Evolutionary conservation across 2,329 filamentous ascomycete genomes (phyloP).

Genomic region (Aspergillus awamori): DNA sequence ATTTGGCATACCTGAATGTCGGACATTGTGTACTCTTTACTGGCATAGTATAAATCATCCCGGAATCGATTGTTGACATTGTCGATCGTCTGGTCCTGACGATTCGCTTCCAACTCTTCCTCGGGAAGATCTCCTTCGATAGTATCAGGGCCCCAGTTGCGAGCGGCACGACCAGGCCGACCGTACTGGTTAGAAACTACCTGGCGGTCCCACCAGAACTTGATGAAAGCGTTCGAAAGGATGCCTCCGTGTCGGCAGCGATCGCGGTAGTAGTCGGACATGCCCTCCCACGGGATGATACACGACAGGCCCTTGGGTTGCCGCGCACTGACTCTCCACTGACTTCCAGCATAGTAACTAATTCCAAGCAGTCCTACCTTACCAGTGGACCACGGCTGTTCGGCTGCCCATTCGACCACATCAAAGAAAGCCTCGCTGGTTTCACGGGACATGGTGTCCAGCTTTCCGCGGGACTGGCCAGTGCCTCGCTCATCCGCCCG

Average conservation of each 20-base stretch:
- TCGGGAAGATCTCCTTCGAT: slow-evolving; percentile 44
- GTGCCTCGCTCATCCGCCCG: slow-evolving; percentile 57
- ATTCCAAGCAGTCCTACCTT: slow-evolving; percentile 57
- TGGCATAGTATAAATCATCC: slow-evolving; percentile 66
- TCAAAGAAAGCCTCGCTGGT: slow-evolving; percentile 57
- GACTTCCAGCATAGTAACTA: slow-evolving; percentile 57
- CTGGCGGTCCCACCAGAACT: slow-evolving; percentile 69
- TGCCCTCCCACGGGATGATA: slow-evolving; percentile 60
- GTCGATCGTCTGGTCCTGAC: slow-evolving; percentile 48
- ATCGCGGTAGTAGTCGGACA: slow-evolving; percentile 61
- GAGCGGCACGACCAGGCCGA: slow-evolving; percentile 50
- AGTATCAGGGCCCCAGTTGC: slow-evolving; percentile 56
- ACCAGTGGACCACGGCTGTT: slow-evolving; percentile 54
- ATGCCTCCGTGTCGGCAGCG: slow-evolving; percentile 65
- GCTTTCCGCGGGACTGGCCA: slow-evolving; percentile 55
- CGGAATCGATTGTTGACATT: slow-evolving; percentile 58
- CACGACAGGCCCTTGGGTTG: slow-evolving; percentile 55
- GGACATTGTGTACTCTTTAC: slow-evolving; percentile 65
- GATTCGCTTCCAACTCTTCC: slow-evolving; percentile 41
- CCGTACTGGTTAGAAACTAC: slow-evolving; percentile 72
- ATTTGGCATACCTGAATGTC: slow-evolving; percentile 62
- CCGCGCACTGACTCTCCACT: slow-evolving; percentile 58
- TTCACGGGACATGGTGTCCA: slow-evolving; percentile 57
- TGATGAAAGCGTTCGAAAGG: slow-evolving; percentile 60
- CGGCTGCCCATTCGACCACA: slow-evolving; percentile 56